phyloP scores from a whole-genome alignment of 2,329 filamentous ascomycete genomes.

The Grosmannia huntii region DNA sequence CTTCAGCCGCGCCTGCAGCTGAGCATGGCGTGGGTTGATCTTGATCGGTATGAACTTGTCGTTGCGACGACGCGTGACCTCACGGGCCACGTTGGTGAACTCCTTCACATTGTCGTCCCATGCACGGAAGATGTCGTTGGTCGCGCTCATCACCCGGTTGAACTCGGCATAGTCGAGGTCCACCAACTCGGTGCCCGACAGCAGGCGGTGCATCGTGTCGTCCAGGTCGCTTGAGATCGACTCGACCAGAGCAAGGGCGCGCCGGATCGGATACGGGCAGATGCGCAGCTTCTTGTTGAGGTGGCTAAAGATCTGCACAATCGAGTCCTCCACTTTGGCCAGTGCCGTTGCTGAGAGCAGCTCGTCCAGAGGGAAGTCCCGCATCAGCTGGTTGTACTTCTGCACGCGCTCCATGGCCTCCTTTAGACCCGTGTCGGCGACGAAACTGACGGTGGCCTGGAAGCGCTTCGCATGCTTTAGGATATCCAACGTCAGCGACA shows the following conservation, averaged over 20 bases:
- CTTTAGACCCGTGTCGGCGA: conserved; percentile 87
- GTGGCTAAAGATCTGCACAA: conserved; percentile 82
- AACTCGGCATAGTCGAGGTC: conserved; percentile 91
- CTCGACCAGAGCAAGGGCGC: conserved; percentile 88
- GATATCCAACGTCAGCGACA: conserved; percentile 83
- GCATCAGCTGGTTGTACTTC: conserved; percentile 98
- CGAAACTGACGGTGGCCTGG: conserved; percentile 93
- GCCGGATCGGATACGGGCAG: conserved; percentile 84
- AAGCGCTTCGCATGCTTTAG: conserved; percentile 96
- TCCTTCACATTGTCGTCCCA: conserved; percentile 98
- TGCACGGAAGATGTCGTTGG: conserved; percentile 73
- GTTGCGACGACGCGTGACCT: conserved; percentile 82
- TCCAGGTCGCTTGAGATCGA: conserved; percentile 92
- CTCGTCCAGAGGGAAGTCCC: conserved; percentile 93
- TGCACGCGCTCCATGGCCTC: conserved; percentile 93
- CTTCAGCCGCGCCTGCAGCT: conserved; percentile 79
- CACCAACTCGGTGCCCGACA: conserved; percentile 79
- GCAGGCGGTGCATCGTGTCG: conserved; percentile 67
- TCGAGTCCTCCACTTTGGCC: conserved; percentile 75
- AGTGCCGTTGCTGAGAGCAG: conserved; percentile 83
- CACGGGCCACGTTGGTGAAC: conserved; percentile 93
- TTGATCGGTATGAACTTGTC: conserved; percentile 99
- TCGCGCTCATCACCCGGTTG: conserved; percentile 66
- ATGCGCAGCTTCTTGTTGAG: conserved; percentile 97
- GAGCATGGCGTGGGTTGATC: conserved; percentile 73